Percentiles rank a stretch among this genome's conserved stretches.
Conservation (phyloP, 2,329 filamentous ascomycete genomes). For the Ophiostoma perfectum region DNA sequence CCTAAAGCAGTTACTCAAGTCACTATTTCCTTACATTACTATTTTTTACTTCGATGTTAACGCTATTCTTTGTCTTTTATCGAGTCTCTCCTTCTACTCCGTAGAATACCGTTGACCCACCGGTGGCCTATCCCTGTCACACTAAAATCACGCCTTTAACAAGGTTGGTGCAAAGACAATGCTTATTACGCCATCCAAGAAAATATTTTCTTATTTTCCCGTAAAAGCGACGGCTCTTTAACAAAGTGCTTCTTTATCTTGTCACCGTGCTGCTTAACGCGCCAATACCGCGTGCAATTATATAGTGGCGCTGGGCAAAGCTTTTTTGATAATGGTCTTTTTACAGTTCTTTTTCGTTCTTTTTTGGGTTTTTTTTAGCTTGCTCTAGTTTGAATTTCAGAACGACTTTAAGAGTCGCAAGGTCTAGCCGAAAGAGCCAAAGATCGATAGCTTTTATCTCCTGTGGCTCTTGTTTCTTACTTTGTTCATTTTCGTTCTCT, state of each 20-base stretch:
- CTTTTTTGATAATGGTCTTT: background rate
- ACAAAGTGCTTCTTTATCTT: background rate
- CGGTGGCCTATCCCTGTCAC: background rate
- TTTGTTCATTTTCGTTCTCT: background rate
- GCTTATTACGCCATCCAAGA: constrained; percentile 5
- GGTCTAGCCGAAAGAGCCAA: background rate
- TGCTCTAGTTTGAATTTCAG: background rate
- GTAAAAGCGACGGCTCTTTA: background rate
- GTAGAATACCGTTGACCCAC: constrained; percentile 2
- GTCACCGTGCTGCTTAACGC: background rate
- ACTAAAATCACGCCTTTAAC: constrained; percentile 5
- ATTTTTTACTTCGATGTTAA: background rate
- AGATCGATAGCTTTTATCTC: background rate
- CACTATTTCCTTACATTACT: background rate
- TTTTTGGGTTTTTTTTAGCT: background rate
- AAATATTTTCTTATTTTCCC: background rate
- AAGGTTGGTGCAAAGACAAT: background rate
- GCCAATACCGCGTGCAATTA: background rate
- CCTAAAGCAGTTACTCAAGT: too few species aligned
- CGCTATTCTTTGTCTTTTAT: background rate
- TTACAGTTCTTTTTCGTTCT: background rate
- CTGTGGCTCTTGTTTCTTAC: background rate
- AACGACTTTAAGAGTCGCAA: too few species aligned
- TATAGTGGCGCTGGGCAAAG: background rate
- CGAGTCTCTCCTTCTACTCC: background rate